Base-by-base conservation (phyloP, 169 alveolate species). In the Besnoitia besnoiti region DNA sequence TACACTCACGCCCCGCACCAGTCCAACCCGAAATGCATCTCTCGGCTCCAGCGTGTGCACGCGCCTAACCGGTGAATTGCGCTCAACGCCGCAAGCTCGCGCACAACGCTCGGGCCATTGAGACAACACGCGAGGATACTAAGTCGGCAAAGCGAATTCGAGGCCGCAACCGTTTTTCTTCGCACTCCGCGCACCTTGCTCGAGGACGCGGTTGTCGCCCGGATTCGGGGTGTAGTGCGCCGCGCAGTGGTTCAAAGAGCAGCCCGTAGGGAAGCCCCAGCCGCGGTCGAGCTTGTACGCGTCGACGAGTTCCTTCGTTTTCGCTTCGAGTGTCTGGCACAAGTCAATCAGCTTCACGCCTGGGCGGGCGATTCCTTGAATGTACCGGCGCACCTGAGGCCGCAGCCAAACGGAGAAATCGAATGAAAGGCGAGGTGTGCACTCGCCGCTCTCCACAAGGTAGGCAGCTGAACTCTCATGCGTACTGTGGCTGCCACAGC, bases 151-250 rank as follows among this genome's bases (percentile, higher is more conserved):
- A n/a, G n/a, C n/a, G n/a, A n/a, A n/a, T n/a, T n/a, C n/a, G n/a
- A n/a, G n/a, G n/a, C n/a, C n/a, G n/a, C n/a, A n/a, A n/a, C n/a
- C n/a, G n/a, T n/a, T n/a, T n/a, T n/a, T n/a, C n/a, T n/a, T n/a
- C n/a, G n/a, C n/a, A n/a, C n/a, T n/a, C n/a, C n/a, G 21, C 91
- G n/a, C 51, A 79, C 95, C 91, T 85, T 85, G 80, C 85, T 84
- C 91, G 3, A 92, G 85, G 14, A 89, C 55, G 0, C 90, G 55
- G 21, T 75, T 91, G 61, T 93, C 95, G 62, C 95, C 95, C 0
- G 97, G 97, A 96, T 98, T 99, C 49, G 99, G 99, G 0, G 99
- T 99, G 94, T 99, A 99, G 95, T 99, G 99, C 21, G 99, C 99
- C 0, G 99, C 99, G 80, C 99, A 98, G 95, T 98, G 96, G 94